Percentiles rank a stretch among this genome's conserved stretches.
Conservation (phyloP, 805 yeast genomes). For the Barnettozyma botsteinii region DNA sequence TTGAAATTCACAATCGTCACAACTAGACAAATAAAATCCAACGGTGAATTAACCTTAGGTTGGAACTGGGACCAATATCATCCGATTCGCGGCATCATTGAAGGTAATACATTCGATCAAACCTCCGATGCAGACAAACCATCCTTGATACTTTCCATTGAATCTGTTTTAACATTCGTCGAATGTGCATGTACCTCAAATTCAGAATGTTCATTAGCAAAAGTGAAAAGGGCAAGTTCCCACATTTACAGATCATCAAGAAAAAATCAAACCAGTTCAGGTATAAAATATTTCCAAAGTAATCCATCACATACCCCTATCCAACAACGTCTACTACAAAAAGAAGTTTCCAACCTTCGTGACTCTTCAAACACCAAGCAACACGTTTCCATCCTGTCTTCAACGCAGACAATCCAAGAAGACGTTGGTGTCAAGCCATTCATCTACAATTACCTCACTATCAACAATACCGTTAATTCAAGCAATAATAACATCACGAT, state of each 20-base stretch:
- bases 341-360: constrained; percentile 20
- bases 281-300: constrained; percentile 27
- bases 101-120: constrained; percentile 46
- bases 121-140: constrained; percentile 48
- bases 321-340: constrained; percentile 25
- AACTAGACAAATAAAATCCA: constrained; percentile 46
- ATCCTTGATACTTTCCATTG: constrained; percentile 53
- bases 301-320: constrained; percentile 29
- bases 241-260: constrained; percentile 50
- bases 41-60: constrained; percentile 67
- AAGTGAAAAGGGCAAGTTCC: constrained; percentile 57
- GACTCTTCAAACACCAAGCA: constrained; percentile 12
- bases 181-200: constrained; percentile 56
- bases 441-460: constrained; percentile 14
- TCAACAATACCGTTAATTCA: not conserved
- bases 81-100: constrained; percentile 54
- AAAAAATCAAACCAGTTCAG: constrained; percentile 23
- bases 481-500: not conserved
- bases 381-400: constrained; percentile 8
- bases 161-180: constrained; percentile 51
- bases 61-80: constrained; percentile 90
- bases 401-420: constrained; percentile 6
- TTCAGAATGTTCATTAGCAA: constrained; percentile 50
- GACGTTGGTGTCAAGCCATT: constrained; percentile 21
- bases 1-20: constrained; percentile 57